Evolutionary conservation across 2,329 filamentous ascomycete species (phyloP).

Genomic region (Tolypocladium endophyticum): DNA sequence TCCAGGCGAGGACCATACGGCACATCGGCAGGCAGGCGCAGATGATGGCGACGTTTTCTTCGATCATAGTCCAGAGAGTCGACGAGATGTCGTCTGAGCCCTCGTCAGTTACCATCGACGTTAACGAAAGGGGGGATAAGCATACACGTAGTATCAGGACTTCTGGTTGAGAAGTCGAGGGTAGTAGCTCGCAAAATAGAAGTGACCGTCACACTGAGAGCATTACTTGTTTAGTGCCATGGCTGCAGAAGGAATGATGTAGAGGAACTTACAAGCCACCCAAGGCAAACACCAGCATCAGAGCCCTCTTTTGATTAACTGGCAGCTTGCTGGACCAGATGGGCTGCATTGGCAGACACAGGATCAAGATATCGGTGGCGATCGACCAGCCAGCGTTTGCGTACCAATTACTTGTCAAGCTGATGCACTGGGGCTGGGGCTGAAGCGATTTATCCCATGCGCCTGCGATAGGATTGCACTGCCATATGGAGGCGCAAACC

Average conservation of each 20-base stretch:
- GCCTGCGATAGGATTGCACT: constrained; percentile 36
- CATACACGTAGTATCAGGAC: constrained; percentile 24
- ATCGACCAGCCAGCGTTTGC: constrained; percentile 38
- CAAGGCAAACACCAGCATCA: constrained; percentile 30
- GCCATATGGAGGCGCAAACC: constrained; percentile 33
- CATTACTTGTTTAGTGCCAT: neutral
- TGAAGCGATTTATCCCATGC: constrained; percentile 32
- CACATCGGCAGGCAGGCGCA: constrained; percentile 29
- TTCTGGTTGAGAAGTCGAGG: constrained; percentile 26
- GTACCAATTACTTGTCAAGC: constrained; percentile 35
- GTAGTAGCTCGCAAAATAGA: constrained; percentile 31
- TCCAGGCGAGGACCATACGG: constrained; percentile 23
- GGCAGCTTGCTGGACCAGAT: constrained; percentile 34
- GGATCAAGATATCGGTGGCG: constrained; percentile 32
- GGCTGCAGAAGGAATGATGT: neutral
- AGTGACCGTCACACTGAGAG: constrained; percentile 24
- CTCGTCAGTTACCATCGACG: neutral
- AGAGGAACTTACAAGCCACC: constrained; percentile 28
- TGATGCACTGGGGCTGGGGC: constrained; percentile 32
- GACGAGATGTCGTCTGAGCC: constrained; percentile 21
- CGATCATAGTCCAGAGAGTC: constrained; percentile 28
- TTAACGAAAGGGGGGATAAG: neutral
- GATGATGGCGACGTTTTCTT: constrained; percentile 27
- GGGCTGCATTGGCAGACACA: constrained; percentile 34
- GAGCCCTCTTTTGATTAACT: constrained; percentile 25